Conservation (phyloP, 1,139 yeast species). For the Torulaspora pretoriensis region DNA sequence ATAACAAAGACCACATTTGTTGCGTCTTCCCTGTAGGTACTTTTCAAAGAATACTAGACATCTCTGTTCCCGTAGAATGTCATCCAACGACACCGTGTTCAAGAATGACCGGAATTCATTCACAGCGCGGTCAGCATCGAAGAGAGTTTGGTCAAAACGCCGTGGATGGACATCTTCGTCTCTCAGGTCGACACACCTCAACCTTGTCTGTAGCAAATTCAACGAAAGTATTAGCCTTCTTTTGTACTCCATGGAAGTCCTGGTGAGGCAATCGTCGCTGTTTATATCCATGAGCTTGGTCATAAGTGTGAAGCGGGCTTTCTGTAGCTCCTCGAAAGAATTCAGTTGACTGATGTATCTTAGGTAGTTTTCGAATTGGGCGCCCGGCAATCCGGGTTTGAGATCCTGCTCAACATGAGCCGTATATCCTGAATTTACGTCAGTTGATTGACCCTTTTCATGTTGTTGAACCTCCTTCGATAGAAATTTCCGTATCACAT, state of each 20-base stretch:
- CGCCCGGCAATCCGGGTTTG: conserved; percentile 21
- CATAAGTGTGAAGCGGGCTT: conserved; percentile 20
- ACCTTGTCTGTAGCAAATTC: conserved; percentile 36
- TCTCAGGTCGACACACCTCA: conserved; percentile 19
- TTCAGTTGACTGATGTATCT: conserved; percentile 24
- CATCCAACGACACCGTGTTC: conserved; percentile 18
- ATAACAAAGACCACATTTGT: conserved; percentile 17
- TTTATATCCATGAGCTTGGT: conserved; percentile 19
- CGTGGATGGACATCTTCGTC: conserved; percentile 33
- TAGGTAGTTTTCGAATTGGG: conserved; percentile 26
- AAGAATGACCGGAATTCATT: conserved; percentile 21
- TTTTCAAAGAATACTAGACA: conserved; percentile 20
- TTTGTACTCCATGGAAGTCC: conserved; percentile 27
- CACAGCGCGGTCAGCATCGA: conserved; percentile 11
- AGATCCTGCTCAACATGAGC: conserved; percentile 30
- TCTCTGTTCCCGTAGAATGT: conserved; percentile 19
- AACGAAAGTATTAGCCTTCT: conserved; percentile 37
- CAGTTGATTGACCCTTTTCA: conserved; percentile 22
- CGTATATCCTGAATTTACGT: conserved; percentile 21
- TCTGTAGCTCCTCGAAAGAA: conserved; percentile 18
- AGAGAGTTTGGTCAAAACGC: conserved; percentile 28
- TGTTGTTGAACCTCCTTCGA: conserved; percentile 33
- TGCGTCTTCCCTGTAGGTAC: conserved; percentile 14
- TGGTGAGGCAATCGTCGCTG: conserved; percentile 17
- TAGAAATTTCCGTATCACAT: conserved; percentile 64